phyloP scores from a whole-genome alignment of 2,329 filamentous ascomycete species.

The Boeremia lycopersici region DNA sequence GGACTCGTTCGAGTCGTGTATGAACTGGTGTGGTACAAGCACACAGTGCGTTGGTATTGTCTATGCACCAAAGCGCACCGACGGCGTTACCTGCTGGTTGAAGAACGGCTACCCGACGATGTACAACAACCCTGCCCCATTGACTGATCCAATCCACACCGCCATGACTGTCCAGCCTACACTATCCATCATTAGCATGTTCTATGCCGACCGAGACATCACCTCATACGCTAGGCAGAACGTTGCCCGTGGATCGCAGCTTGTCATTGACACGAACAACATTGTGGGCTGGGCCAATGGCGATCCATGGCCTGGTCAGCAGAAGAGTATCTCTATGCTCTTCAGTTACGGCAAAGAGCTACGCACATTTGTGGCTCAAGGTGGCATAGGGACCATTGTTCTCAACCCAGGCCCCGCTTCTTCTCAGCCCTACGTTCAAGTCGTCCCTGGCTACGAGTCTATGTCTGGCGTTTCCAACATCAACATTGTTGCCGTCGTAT shows the following conservation, averaged over 20 bases:
- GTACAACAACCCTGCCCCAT: neutral
- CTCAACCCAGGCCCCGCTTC: conserved; percentile 8
- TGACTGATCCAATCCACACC: conserved; percentile 3
- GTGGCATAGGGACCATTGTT: neutral
- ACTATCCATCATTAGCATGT: conserved; percentile 9
- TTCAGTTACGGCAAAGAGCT: conserved; percentile 10
- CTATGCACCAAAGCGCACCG: conserved; percentile 1
- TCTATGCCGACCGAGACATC: conserved; percentile 12
- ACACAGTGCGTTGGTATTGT: conserved; percentile 3
- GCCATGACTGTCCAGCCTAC: conserved; percentile 4
- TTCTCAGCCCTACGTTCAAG: conserved; percentile 6
- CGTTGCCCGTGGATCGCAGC: conserved; percentile 5
- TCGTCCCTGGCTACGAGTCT: conserved; percentile 7
- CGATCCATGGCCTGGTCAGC: conserved; percentile 8
- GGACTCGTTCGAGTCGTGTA: conserved; percentile 3
- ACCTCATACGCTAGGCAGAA: conserved; percentile 6
- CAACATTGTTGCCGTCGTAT: conserved; percentile 10
- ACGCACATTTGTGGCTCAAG: conserved; percentile 5
- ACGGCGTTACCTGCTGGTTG: conserved; percentile 5
- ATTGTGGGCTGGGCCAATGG: conserved; percentile 14
- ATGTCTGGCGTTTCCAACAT: conserved; percentile 13
- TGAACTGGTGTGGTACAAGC: conserved; percentile 12
- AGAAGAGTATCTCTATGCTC: conserved; percentile 12
- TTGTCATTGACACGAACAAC: conserved; percentile 11
- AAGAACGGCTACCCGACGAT: conserved; percentile 5